phyloP scores from a whole-genome alignment of 2,329 filamentous ascomycete species.

The Colletotrichum spinosum region DNA sequence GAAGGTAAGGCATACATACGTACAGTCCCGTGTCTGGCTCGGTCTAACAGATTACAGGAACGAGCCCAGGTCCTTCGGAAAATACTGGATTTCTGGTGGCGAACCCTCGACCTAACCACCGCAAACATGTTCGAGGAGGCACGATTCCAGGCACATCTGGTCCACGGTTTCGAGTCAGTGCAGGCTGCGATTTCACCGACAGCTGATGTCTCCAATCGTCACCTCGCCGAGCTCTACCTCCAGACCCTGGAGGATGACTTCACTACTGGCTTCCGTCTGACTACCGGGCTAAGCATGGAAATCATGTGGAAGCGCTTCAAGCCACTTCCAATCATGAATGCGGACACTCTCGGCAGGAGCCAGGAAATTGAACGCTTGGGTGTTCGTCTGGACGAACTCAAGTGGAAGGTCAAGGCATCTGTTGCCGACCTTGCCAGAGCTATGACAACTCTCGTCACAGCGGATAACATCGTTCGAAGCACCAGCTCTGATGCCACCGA shows the following conservation, averaged over 20 bases:
- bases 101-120: conserved; percentile 62
- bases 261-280: conserved; percentile 76
- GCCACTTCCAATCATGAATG: conserved; percentile 67
- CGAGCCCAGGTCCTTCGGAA: conserved; percentile 49
- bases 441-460: conserved; percentile 65
- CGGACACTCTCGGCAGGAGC: conserved; percentile 58
- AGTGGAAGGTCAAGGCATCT: conserved; percentile 67
- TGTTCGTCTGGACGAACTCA: conserved; percentile 68
- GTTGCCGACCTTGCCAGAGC: conserved; percentile 65
- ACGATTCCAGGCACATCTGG: conserved; percentile 72
- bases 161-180: conserved; percentile 60
- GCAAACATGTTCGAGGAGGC: conserved; percentile 68
- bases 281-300: conserved; percentile 84
- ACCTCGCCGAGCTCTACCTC: conserved; percentile 55
- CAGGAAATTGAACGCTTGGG: conserved; percentile 67
- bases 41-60: conserved; percentile 39
- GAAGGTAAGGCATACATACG: conserved; percentile 42
- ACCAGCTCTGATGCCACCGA: conserved; percentile 54
- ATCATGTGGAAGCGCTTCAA: conserved; percentile 79
- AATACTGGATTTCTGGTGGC: conserved; percentile 65
- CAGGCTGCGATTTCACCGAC: conserved; percentile 45
- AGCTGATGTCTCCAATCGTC: conserved; percentile 44
- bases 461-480: conserved; percentile 66
- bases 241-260: conserved; percentile 67
- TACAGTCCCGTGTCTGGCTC: no score